Evolutionary conservation across 2,329 filamentous ascomycete species (phyloP), one percentile per base, ranked within the genome.

Genomic region (Xylaria arbuscula): DNA sequence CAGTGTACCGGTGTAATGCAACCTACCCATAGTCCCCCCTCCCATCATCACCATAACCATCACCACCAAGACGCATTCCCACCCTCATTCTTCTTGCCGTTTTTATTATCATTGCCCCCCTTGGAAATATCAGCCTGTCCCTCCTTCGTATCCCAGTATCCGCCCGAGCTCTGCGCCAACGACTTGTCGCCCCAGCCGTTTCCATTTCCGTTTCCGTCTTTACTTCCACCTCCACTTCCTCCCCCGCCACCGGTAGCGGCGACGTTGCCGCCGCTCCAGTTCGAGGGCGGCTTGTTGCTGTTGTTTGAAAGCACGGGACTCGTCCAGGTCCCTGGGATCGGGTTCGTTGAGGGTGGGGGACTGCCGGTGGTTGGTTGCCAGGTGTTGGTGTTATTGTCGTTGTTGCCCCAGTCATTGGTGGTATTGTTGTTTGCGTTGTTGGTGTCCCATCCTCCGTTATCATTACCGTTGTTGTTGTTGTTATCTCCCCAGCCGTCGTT

Each of bases 81-180:
- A 15, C 22, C 59, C 3, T 57, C 28, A 5, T 50, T 51, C 40
- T 17, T 42, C 9, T 10, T 17, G 5, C 19, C 11, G 4, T 15
- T 15, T 3, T 8, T 8, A 28, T 15, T 15, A 11, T n/a, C 45
- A 48, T 19, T 57, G 17, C 53, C 6, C 3, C 67, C 62, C 45
- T 55, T 22, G 3, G 62, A 53, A n/a, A 67, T 24, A 13, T 68
- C 68, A 9, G 36, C 53, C 48, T 59, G 22, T 13, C 70, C 70
- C 34, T 65, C 68, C 13, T 55, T n/a, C 8, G 60, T 63, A n/a
- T 75, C 70, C 68, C 73, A 78, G 22, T 62, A 74, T 11, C 75
- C 75, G 17, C 72, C 71, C 1, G 75, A 73, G 19, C 66, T 73
- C 69, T 76, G 74, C 2, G 76, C 76, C 22, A 70, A 60, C 4